These are phyloP conservation scores for Xylaria sp. DNA, from an alignment of 2,329 filamentous ascomycete species.

Conservation along the genomic window DNA sequence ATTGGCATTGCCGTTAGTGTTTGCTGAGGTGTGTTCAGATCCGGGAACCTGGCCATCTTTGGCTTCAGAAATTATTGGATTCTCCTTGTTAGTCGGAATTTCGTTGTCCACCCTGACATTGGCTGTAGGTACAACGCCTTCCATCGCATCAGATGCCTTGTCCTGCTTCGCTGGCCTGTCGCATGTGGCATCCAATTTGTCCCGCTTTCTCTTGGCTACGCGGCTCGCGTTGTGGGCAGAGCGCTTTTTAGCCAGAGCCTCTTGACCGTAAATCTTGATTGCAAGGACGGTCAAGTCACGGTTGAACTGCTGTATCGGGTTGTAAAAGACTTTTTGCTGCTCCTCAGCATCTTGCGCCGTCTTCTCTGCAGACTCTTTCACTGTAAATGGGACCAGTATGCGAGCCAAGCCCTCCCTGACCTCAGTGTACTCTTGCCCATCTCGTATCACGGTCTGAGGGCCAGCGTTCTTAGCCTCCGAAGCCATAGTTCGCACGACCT, in stretches of 20 bases:
- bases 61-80: slow-evolving; percentile 28
- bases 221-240: slow-evolving; percentile 45
- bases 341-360: slow-evolving; percentile 54
- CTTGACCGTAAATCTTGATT: slow-evolving; percentile 85
- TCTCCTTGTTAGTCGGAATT: slow-evolving; percentile 5
- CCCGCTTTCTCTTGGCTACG: slow-evolving; percentile 49
- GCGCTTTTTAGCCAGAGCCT: slow-evolving; percentile 54
- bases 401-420: slow-evolving; percentile 60
- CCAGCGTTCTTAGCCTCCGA: slow-evolving; percentile 29
- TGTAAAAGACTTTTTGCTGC: slow-evolving; percentile 90
- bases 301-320: slow-evolving; percentile 98
- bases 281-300: slow-evolving; percentile 91
- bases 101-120: slow-evolving; percentile 6
- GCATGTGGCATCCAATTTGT: slow-evolving; percentile 30
- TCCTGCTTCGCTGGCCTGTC: slow-evolving; percentile 30
- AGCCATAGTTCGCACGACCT: slow-evolving; percentile 33
- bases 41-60: slow-evolving; percentile 10
- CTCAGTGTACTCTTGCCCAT: slow-evolving; percentile 54
- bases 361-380: slow-evolving; percentile 40
- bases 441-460: slow-evolving; percentile 40
- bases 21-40: not conserved
- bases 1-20: not conserved
- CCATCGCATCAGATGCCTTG: slow-evolving; percentile 16
- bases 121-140: slow-evolving; percentile 8
- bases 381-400: slow-evolving; percentile 53